Conservation (phyloP, 805 yeast species). For the Candida chilensis region DNA sequence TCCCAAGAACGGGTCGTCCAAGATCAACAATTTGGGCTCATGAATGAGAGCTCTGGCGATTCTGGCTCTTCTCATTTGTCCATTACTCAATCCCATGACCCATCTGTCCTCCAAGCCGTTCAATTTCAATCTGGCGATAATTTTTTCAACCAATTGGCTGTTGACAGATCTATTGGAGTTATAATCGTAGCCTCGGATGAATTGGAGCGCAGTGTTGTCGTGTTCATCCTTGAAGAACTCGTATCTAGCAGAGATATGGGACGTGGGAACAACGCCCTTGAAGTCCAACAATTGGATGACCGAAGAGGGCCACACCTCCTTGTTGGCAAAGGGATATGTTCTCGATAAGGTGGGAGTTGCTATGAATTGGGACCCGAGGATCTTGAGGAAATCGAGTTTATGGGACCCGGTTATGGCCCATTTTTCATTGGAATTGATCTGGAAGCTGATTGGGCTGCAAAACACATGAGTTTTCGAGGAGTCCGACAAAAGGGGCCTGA, state of each 20-base stretch:
- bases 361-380: conserved; percentile 46
- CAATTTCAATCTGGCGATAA: conserved; percentile 45
- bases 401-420: conserved; percentile 29
- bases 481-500: not conserved
- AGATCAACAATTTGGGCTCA: conserved; percentile 55
- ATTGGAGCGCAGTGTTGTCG: conserved; percentile 59
- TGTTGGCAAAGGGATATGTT: conserved; percentile 41
- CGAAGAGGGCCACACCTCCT: conserved; percentile 33
- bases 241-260: conserved; percentile 83
- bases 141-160: conserved; percentile 21
- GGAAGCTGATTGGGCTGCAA: conserved; percentile 26
- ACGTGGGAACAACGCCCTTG: conserved; percentile 38
- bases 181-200: conserved; percentile 49
- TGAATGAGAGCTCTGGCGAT: conserved; percentile 65
- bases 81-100: conserved; percentile 85
- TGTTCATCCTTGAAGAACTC: conserved; percentile 81
- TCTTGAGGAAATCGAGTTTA: conserved; percentile 45
- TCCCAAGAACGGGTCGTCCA: conserved; percentile 93
- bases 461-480: conserved; percentile 15
- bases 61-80: conserved; percentile 87
- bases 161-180: conserved; percentile 26
- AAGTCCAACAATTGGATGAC: conserved; percentile 32
- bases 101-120: conserved; percentile 56
- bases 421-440: conserved; percentile 24
- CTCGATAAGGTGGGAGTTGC: conserved; percentile 45